Percentiles rank a stretch among this genome's conserved stretches.
Conservation (phyloP, 78 protist species). For the Polysphondylium violaceum region DNA sequence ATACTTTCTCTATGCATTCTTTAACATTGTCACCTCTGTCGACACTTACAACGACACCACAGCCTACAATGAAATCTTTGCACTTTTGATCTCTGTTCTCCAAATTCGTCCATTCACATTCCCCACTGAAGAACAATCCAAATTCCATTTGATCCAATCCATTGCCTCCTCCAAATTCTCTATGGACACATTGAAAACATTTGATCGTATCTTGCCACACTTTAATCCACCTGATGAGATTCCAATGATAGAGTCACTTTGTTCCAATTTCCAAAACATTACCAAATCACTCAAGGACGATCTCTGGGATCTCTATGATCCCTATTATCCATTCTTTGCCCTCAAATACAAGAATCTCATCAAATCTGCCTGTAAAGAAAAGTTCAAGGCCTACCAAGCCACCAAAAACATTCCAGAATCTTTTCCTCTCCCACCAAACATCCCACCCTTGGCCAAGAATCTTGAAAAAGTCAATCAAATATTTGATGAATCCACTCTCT, state of each 20-base stretch:
- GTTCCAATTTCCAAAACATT: background rate
- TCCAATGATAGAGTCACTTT: background rate
- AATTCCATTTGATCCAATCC: conserved; percentile 27
- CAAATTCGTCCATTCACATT: conserved; percentile 34
- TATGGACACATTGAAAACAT: conserved; percentile 9
- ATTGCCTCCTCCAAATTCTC: conserved; percentile 36
- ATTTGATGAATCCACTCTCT: conserved; percentile 61
- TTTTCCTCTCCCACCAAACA: conserved; percentile 48
- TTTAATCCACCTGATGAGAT: too few species aligned
- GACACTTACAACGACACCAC: conserved; percentile 17
- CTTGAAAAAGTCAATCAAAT: background rate
- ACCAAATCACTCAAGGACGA: conserved; percentile 15
- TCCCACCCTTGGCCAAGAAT: background rate
- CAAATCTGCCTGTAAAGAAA: conserved; percentile 4
- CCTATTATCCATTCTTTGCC: conserved; percentile 53
- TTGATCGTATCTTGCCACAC: background rate
- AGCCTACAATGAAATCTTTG: conserved; percentile 58
- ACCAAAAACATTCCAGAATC: conserved; percentile 25
- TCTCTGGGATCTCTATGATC: conserved; percentile 28
- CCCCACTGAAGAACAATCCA: conserved; percentile 41
- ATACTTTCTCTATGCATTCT: conserved; percentile 37
- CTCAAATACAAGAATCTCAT: conserved; percentile 6
- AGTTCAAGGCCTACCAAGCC: conserved; percentile 25
- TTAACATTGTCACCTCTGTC: conserved; percentile 55
- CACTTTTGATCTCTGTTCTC: conserved; percentile 23